Evolutionary conservation across 331 rosid genomes (phyloP).

Genomic region (Quercus phellos): DNA sequence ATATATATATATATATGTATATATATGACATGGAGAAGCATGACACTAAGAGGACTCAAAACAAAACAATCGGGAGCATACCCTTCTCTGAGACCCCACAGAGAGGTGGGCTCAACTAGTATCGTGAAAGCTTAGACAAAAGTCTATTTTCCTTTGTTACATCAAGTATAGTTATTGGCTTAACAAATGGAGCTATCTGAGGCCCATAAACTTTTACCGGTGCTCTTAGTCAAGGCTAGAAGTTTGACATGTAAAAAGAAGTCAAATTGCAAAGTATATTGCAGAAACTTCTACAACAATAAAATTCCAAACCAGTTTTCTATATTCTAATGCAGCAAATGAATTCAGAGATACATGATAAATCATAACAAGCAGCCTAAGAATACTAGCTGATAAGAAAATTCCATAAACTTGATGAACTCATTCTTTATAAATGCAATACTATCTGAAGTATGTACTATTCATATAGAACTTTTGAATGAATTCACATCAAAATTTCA

Average conservation of each 20-base stretch:
- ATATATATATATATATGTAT: too few relatives aligned
- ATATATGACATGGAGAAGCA: neutral
- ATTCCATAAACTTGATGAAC: too few relatives aligned
- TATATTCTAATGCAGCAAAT: slow-evolving; percentile 10
- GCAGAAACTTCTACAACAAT: slow-evolving; percentile 1
- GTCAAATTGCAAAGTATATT: slow-evolving; percentile 5
- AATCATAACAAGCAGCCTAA: neutral
- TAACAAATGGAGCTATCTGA: slow-evolving; percentile 84
- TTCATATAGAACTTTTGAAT: too few relatives aligned
- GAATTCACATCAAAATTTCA: too few relatives aligned
- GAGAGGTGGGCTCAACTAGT: slow-evolving; percentile 91
- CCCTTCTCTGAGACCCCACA: slow-evolving; percentile 95
- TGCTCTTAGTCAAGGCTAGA: slow-evolving; percentile 93
- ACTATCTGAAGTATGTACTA: too few relatives aligned
- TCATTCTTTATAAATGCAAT: too few relatives aligned
- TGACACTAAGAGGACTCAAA: neutral
- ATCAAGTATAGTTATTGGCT: slow-evolving; percentile 70
- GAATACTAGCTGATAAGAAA: neutral
- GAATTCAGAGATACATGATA: neutral
- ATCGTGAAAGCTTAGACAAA: slow-evolving; percentile 69
- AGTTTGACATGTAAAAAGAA: slow-evolving; percentile 77
- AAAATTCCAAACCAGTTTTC: neutral
- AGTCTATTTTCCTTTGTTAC: slow-evolving; percentile 72
- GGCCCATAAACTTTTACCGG: slow-evolving; percentile 87
- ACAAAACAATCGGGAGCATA: slow-evolving; percentile 21